Conservation (phyloP, 2,329 filamentous ascomycete genomes). For the Aspergillus neotritici region DNA sequence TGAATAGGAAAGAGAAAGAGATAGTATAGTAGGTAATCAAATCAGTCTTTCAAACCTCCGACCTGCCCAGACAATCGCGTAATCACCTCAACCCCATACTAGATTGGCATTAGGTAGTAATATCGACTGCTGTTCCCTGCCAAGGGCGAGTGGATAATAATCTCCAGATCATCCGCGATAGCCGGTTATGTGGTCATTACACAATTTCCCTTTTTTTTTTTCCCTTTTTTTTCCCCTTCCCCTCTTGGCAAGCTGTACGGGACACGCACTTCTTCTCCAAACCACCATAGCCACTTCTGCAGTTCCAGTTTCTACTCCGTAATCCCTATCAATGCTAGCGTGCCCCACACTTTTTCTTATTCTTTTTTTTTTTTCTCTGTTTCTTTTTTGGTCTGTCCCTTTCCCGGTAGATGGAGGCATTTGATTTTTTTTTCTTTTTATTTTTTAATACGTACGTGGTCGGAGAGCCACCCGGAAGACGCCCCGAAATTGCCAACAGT, state of each 20-base stretch:
- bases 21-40: no score
- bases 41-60: no score
- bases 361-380: conserved; percentile 4
- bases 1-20: no score
- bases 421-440: conserved; percentile 5
- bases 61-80: conserved; percentile 4
- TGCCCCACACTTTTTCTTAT: conserved; percentile 14
- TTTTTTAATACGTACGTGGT: conserved; percentile 10
- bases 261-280: conserved; percentile 22
- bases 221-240: no score
- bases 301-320: conserved; percentile 16
- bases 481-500: conserved; percentile 10
- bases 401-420: conserved; percentile 5
- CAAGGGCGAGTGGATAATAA: conserved; percentile 3
- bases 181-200: conserved; percentile 12
- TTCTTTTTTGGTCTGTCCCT: background rate
- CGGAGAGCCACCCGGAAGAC: conserved; percentile 12
- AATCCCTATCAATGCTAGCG: conserved; percentile 16
- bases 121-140: conserved; percentile 3
- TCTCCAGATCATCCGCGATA: conserved; percentile 22
- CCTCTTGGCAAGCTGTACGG: conserved; percentile 5
- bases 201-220: background rate
- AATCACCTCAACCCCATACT: conserved; percentile 1
- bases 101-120: background rate
- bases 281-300: conserved; percentile 19